A percentile compares a stretch with the other conserved stretches of the same genome.
phyloP scores from a whole-genome alignment of 2,329 filamentous ascomycete genomes.

The Aspergillus clavatus region DNA sequence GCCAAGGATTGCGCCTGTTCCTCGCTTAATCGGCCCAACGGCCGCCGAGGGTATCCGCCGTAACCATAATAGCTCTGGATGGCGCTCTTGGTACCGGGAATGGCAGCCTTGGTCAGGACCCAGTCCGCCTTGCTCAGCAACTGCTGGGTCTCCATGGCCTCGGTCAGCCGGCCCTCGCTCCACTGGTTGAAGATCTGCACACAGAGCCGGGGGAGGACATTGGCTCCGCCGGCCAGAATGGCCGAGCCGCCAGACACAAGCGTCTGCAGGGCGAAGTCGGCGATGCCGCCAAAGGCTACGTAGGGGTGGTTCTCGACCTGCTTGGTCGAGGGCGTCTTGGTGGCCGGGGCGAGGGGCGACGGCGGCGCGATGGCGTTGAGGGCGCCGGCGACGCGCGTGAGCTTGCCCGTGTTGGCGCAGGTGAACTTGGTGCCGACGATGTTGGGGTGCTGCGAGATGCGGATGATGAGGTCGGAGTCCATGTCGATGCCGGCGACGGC shows the following conservation, averaged over 20 bases:
- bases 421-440: conserved; percentile 69
- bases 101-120: conserved; percentile 75
- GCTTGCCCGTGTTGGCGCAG: conserved; percentile 69
- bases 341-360: conserved; percentile 29
- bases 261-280: conserved; percentile 81
- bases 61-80: conserved; percentile 79
- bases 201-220: conserved; percentile 78
- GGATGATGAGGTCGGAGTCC: conserved; percentile 59
- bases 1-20: conserved; percentile 30
- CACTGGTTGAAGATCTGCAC: conserved; percentile 75
- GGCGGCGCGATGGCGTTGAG: conserved; percentile 70
- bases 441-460: conserved; percentile 55
- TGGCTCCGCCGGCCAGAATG: conserved; percentile 80
- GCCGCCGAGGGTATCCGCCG: conserved; percentile 68
- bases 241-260: conserved; percentile 72
- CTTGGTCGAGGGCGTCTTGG: conserved; percentile 24
- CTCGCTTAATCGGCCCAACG: conserved; percentile 49
- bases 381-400: conserved; percentile 62
- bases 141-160: conserved; percentile 71
- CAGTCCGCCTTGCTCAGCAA: conserved; percentile 74
- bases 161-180: conserved; percentile 64
- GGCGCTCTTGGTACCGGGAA: conserved; percentile 80
- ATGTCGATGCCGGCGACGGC: conserved; percentile 64
- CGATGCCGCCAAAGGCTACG: conserved; percentile 83
- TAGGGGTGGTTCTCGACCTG: conserved; percentile 47